Evolutionary conservation across 2,329 filamentous ascomycete species (phyloP), one percentile per base, ranked within the genome.

Genomic region (Colletotrichum sp.): DNA sequence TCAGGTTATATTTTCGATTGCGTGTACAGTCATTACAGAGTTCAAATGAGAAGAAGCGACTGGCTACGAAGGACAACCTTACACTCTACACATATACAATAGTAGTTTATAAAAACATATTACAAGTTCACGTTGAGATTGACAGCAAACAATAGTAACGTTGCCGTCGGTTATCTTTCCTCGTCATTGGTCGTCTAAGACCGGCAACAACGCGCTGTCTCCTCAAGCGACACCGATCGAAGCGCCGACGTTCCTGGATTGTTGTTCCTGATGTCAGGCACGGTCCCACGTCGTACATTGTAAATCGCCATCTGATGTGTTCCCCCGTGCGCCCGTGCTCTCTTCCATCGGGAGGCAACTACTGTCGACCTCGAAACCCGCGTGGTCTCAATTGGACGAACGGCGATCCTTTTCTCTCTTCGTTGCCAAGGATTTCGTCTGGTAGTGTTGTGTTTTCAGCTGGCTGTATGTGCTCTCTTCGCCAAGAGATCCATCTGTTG

Each of bases 1-100:
- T 48, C 56, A 12, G 22, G 34, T 13, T 61, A 36, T 75, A 18
- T 62, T 48, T 66, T 43, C 25, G 55, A 36, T 52, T 66, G 34
- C 61, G 60, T 58, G 32, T 28, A 76, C 65, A 74, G 74, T 76
- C 74, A 27, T 65, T 74, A 74, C 65, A 56, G 13, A 28, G 25
- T 62, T 58, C 62, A 58, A 55, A 32, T 22, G 34, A 9, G n/a
- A 52, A 13, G 43, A 9, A 52, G 10, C n/a, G n/a, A 16, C n/a
- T 34, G 65, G 18, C 7, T 34, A 18, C 15, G 27, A 15, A 12
- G 27, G 22, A 39, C 55, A 34, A 67, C 27, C 27, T 27, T 48
- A n/a, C 30, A 64, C 25, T 70, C 52, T 22, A 48, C 32, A 43
- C 28, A 36, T 48, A 68, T 60, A 68, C n/a, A 68, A 22, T 27